Base-by-base conservation (phyloP, 768 basidiomycete species). In the Tylopilus vinaceipallidus region DNA sequence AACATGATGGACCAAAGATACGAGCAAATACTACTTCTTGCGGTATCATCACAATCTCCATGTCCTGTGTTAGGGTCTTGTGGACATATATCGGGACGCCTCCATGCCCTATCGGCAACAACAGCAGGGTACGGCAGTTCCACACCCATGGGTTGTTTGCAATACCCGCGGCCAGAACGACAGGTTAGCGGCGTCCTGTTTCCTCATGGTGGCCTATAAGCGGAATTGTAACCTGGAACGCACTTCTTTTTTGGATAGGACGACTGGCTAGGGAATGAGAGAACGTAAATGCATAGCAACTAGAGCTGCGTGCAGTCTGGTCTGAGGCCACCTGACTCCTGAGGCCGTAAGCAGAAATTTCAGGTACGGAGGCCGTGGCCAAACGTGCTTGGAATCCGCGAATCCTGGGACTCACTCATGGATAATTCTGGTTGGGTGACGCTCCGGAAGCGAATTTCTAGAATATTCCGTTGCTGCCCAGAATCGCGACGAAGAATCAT, bases 161-260 rank as follows among this genome's bases (percentile, higher is more conserved):
- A 47, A 53, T 47, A 16, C 27, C 45, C 49, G 38, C 37, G 14
- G 27, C 35, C 30, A 43, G 44, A 46, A 45, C 27, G 40, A 39
- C 30, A 13, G 12, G 33, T 6, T 22, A 11, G 19, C 19, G 20
- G 32, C 29, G n/a, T n/a, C n/a, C 32, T 19, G 30, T 34, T 47
- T 38, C 52, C 42, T 49, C 53, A 2, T 43, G 53, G 45, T 35
- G 46, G 38, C 10, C 17, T 13, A 43, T 44, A 47, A 53, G 42
- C 42, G 41, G 45, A 39, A 43, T 41, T 44, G 37, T 8, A 23
- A 17, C n/a, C 8, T 6, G 26, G 17, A 24, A 36, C 14, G 23
- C 11, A 17, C 45, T 14, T 11, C 29, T n/a, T n/a, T n/a, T n/a
- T n/a, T n/a, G n/a, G n/a, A n/a, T n/a, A n/a, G n/a, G n/a, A n/a